Evolutionary conservation across 2,329 filamentous ascomycete species (phyloP).

Genomic region (Pseudogymnoascus sp.): DNA sequence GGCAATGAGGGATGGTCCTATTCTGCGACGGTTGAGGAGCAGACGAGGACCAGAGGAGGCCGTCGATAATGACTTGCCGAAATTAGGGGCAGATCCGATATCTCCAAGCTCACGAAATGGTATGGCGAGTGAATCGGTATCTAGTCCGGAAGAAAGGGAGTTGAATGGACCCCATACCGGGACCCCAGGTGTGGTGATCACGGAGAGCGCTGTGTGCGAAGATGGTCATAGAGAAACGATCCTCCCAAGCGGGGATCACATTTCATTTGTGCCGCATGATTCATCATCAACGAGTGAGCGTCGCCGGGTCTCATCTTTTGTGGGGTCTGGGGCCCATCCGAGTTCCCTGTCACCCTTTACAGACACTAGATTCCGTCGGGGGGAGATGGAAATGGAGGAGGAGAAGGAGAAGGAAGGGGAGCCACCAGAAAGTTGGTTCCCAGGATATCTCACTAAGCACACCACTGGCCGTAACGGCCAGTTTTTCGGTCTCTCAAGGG

Average conservation of each 20-base stretch:
- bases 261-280: constrained; percentile 1
- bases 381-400: constrained; percentile 47
- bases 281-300: not conserved
- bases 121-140: not conserved
- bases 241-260: not conserved
- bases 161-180: not conserved
- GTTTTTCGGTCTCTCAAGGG: constrained; percentile 78
- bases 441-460: constrained; percentile 25
- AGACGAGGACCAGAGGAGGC: not conserved
- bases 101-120: not conserved
- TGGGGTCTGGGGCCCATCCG: not conserved
- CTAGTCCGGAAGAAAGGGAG: not conserved
- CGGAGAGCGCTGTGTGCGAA: not conserved
- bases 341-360: constrained; percentile 12
- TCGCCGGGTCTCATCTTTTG: not conserved
- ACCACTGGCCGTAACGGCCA: constrained; percentile 79
- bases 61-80: not conserved
- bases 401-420: constrained; percentile 49
- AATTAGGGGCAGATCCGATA: not conserved
- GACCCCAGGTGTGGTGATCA: not conserved
- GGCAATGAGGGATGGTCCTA: not conserved
- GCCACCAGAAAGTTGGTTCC: constrained; percentile 58
- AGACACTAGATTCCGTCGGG: constrained; percentile 23
- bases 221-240: not conserved
- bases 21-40: not conserved